Percentiles rank a stretch among this genome's conserved stretches.
These are phyloP conservation scores for Aspergillus fumigatiaffinis DNA, from an alignment of 2,329 filamentous ascomycete genomes.

Conservation along the genomic window DNA sequence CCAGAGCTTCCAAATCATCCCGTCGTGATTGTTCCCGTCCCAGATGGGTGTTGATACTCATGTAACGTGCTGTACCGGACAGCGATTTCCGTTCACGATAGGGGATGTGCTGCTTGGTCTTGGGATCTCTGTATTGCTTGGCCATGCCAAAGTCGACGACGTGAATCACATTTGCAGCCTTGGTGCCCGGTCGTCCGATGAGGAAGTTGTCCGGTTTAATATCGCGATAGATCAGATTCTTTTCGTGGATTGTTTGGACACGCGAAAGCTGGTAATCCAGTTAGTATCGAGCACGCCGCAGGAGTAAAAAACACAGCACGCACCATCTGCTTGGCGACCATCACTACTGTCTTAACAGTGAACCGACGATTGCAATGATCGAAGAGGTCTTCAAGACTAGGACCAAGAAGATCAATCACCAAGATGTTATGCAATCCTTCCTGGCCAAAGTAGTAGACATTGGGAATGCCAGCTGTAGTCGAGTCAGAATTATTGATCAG, in stretches of 20 bases:
- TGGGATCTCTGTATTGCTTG: constrained; percentile 97
- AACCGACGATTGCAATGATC: constrained; percentile 96
- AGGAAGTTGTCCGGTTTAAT: constrained; percentile 99
- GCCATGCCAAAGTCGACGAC: constrained; percentile 99
- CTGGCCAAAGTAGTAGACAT: constrained; percentile 99
- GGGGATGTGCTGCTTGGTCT: constrained; percentile 98
- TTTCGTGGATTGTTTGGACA: constrained; percentile 93
- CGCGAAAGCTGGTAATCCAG: constrained; percentile 65
- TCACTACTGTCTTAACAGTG: constrained; percentile 94
- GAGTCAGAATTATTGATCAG: constrained; percentile 24
- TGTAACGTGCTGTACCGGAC: constrained; percentile 94
- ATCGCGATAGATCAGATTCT: constrained; percentile 97
- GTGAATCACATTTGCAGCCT: constrained; percentile 96
- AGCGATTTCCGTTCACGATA: constrained; percentile 96
- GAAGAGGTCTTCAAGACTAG: constrained; percentile 93
- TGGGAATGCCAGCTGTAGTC: constrained; percentile 83
- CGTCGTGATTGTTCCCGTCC: constrained; percentile 92
- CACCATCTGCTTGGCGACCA: constrained; percentile 99
- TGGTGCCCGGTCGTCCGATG: constrained; percentile 85
- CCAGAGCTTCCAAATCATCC: constrained; percentile 86
- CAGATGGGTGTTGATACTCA: constrained; percentile 99
- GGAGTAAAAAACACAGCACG: constrained; percentile 19
- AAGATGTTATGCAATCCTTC: constrained; percentile 98
- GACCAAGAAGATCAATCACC: constrained; percentile 92
- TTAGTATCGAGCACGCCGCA: constrained; percentile 9